Evolutionary conservation across 2,329 filamentous ascomycete species (phyloP), one percentile per base, ranked within the genome.

Genomic region (Metarhizium anisopliae): DNA sequence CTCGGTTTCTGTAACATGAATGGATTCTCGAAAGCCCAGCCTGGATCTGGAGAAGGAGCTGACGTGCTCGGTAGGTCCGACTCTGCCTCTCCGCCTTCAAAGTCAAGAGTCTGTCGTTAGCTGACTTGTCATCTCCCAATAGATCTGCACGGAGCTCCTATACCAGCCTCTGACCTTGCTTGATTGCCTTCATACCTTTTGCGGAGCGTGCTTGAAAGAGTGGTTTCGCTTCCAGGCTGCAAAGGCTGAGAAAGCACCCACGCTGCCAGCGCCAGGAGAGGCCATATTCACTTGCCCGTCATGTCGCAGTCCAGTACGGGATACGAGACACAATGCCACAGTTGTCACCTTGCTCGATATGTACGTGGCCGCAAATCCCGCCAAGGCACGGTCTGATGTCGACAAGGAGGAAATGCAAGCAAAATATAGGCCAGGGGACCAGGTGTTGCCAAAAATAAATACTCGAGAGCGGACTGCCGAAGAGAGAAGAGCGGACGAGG

Each of bases 131-230:
- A 2, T 47, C 20, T 25, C 30, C 18, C 38, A 36, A 51, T 56
- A 96, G 92, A 99, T 99, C 66, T 99, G 94, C 77, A 95, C 93
- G 64, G 94, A 97, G 71, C 82, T 96, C 61, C 84, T 96, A 60
- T 95, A 90, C 73, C 89, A 95, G 70, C 91, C 92, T 38, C 80
- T 95, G 60, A 95, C 91, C 32, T 84, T 95, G 52, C 88, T 96
- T 70, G 90, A 96, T 76, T 96, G 91, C 69, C 82, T 96, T 49
- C 91, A 96, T 73, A 96, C 93, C 50, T 99, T 95, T 72, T 99
- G 94, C 76, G 94, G 92, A 60, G 88, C 89, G 43, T 99, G 94
- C 68, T 72, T 97, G 57, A 96, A 95, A 71, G 90, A 95, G 75
- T 99, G 94, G 94, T 99, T 97, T 69, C 76, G 78, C 60, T 94